Conservation (phyloP, 2,329 filamentous ascomycete genomes). For the Cytospora mali region DNA sequence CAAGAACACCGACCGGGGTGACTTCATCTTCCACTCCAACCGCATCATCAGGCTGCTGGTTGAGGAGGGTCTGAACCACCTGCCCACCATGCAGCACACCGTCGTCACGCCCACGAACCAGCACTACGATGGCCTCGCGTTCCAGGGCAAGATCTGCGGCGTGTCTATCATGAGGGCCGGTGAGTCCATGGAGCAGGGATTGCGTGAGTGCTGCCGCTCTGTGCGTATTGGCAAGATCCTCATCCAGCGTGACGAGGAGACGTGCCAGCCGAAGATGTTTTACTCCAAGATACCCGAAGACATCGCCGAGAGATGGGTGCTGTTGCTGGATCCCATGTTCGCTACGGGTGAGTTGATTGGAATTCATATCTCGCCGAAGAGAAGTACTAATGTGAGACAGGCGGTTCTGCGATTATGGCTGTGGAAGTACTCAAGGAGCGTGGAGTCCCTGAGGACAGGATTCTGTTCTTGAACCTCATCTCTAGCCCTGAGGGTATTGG, state of each 20-base stretch:
- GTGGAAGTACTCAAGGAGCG: conserved; percentile 88
- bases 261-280: conserved; percentile 86
- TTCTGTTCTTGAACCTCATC: conserved; percentile 95
- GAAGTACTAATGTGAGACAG: conserved; percentile 46
- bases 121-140: conserved; percentile 87
- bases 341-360: conserved; percentile 71
- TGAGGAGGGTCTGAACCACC: conserved; percentile 95
- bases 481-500: conserved; percentile 92
- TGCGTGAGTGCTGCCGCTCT: conserved; percentile 95
- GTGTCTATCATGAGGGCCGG: conserved; percentile 98
- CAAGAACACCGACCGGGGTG: conserved; percentile 83
- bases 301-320: conserved; percentile 88
- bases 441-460: conserved; percentile 92
- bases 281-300: conserved; percentile 97
- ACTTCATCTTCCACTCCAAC: conserved; percentile 99
- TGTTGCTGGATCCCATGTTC: conserved; percentile 98
- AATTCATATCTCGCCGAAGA: neutral
- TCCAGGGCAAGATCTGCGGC: conserved; percentile 97
- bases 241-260: conserved; percentile 97
- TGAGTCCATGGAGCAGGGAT: conserved; percentile 96
- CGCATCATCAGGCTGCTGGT: conserved; percentile 95
- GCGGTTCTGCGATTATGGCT: conserved; percentile 94
- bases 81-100: conserved; percentile 85
- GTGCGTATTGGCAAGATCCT: conserved; percentile 98
- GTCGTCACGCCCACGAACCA: conserved; percentile 91